Percentiles rank a stretch among this genome's conserved stretches.
Evolutionary conservation across 129 eudicot genomes (phyloP).

Genomic region (Pulicaria dysenterica): DNA sequence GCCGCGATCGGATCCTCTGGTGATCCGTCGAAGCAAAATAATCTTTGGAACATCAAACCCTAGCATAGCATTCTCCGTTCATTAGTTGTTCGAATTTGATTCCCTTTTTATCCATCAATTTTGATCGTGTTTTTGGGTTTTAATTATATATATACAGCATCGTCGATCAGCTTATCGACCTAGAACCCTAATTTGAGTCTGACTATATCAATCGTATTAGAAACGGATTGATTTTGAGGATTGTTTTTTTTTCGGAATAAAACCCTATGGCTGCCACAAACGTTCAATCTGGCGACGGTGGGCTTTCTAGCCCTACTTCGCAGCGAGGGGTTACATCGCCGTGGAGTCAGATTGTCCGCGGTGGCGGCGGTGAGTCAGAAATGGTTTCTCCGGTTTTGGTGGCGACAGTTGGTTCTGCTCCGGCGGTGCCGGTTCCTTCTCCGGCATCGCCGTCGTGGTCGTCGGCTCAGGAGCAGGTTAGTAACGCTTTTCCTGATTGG

Average conservation of each 20-base stretch:
- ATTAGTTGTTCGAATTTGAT: constrained; percentile 13
- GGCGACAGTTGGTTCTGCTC: constrained; percentile 16
- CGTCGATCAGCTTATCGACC: constrained; percentile 31
- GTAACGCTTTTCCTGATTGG: constrained; percentile 23
- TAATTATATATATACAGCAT: not conserved
- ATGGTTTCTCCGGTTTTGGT: constrained; percentile 24
- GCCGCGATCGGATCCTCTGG: constrained; percentile 36
- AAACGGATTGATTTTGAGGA: constrained; percentile 19
- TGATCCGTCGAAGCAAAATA: constrained; percentile 32
- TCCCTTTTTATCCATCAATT: constrained; percentile 4
- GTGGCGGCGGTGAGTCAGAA: constrained; percentile 39
- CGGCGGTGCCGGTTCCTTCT: constrained; percentile 26
- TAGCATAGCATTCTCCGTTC: constrained; percentile 39
- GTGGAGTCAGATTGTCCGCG: constrained; percentile 57
- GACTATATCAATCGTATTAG: constrained; percentile 9
- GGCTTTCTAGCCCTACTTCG: constrained; percentile 26
- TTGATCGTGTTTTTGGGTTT: constrained; percentile 29
- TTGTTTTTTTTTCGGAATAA: constrained; percentile 6
- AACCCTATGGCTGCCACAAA: constrained; percentile 44
- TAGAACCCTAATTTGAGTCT: constrained; percentile 38
- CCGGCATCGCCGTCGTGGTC: constrained; percentile 39
- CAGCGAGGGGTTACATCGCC: constrained; percentile 42
- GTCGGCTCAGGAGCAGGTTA: constrained; percentile 27
- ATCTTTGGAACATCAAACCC: constrained; percentile 40
- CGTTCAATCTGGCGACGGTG: constrained; percentile 40